A percentile compares a stretch with the other conserved stretches of the same genome.
phyloP scores from a whole-genome alignment of 2,329 filamentous ascomycete species.

The Phyllosticta citrichinensis region DNA sequence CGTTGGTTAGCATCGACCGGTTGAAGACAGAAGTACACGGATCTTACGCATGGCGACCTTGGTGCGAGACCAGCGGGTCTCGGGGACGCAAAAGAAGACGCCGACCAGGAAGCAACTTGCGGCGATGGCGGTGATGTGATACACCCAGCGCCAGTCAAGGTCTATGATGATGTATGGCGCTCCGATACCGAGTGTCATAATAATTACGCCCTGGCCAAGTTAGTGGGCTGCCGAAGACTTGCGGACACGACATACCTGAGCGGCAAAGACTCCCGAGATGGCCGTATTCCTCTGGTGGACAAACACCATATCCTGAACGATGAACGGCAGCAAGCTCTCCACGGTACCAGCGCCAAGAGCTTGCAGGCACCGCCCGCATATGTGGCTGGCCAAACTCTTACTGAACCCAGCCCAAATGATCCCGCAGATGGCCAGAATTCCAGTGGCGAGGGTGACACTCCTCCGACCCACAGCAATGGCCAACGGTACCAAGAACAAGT shows the following conservation, averaged over 20 bases:
- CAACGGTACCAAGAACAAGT: constrained; percentile 19
- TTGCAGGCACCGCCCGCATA: constrained; percentile 20
- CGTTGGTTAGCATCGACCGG: background rate
- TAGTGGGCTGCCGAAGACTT: background rate
- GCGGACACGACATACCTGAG: constrained; percentile 12
- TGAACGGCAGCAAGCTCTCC: constrained; percentile 21
- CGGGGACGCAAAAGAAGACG: constrained; percentile 18
- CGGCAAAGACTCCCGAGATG: constrained; percentile 19
- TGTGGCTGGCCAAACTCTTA: constrained; percentile 16
- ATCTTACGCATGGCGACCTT: constrained; percentile 10
- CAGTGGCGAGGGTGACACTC: constrained; percentile 17
- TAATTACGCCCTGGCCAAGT: constrained; percentile 15
- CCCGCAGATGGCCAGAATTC: constrained; percentile 18
- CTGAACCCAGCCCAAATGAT: constrained; percentile 21
- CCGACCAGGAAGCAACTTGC: constrained; percentile 18
- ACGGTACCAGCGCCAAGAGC: constrained; percentile 22
- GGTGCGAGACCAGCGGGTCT: constrained; percentile 19
- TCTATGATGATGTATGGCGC: constrained; percentile 19
- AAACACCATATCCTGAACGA: constrained; percentile 21
- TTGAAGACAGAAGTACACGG: background rate
- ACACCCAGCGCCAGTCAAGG: constrained; percentile 21
- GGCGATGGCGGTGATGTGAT: constrained; percentile 18
- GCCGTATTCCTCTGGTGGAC: constrained; percentile 22
- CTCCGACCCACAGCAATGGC: constrained; percentile 21
- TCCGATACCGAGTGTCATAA: constrained; percentile 19